Evolutionary conservation across 495 filamentous ascomycete genomes (phyloP).

Genomic region (Neurospora sp.): DNA sequence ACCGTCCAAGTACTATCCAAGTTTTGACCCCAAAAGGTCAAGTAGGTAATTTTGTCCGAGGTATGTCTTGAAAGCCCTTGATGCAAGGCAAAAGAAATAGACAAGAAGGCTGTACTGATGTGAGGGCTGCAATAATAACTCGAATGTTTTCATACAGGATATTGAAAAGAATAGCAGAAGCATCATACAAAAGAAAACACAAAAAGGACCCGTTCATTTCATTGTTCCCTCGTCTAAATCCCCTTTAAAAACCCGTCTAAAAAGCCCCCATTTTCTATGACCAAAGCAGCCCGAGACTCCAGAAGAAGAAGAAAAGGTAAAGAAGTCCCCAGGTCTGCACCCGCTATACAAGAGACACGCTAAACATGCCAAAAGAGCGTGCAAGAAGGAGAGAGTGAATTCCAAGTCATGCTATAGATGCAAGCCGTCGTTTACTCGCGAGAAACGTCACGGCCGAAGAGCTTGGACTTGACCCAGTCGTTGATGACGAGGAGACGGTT

Average conservation of each 20-base stretch:
- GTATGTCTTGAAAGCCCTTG: background rate
- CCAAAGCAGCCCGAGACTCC: slow-evolving; percentile 11
- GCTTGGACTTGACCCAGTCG: slow-evolving; percentile 92
- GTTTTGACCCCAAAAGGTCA: background rate
- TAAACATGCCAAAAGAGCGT: background rate
- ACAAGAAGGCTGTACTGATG: background rate
- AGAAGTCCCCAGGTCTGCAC: background rate
- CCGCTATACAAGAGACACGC: background rate
- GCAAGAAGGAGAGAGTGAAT: slow-evolving; percentile 1
- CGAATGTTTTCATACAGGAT: background rate
- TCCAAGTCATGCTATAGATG: background rate
- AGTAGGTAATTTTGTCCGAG: background rate
- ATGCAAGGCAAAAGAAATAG: background rate
- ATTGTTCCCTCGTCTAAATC: background rate
- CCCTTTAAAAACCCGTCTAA: background rate
- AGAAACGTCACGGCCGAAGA: slow-evolving; percentile 93
- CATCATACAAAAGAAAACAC: background rate
- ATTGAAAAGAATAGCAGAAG: background rate
- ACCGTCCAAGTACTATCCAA: background rate
- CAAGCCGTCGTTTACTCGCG: slow-evolving; percentile 54
- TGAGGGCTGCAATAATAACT: background rate
- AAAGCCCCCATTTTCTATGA: background rate
- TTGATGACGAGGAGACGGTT: slow-evolving; percentile 87
- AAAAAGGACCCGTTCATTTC: background rate
- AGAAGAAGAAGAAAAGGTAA: slow-evolving; percentile 1